Conservation (phyloP, 2,329 filamentous ascomycete genomes). For the Colletotrichum sp. region DNA sequence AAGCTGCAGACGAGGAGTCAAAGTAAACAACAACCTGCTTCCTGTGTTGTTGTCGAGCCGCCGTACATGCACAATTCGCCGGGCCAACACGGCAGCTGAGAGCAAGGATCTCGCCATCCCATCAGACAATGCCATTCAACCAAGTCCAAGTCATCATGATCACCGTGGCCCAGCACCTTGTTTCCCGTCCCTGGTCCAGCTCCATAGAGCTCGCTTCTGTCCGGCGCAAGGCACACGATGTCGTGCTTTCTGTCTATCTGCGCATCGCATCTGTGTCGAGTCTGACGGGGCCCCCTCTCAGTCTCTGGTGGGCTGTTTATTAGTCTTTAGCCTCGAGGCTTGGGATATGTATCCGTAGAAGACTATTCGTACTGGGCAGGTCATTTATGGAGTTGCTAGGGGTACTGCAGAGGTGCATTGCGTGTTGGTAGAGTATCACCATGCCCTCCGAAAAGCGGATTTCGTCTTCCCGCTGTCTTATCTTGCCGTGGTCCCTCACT, state of each 20-base stretch:
- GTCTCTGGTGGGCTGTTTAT: neutral
- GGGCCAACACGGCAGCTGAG: conserved; percentile 16
- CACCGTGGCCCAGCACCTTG: neutral
- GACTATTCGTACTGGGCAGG: neutral
- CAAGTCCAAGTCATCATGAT: conserved; percentile 1
- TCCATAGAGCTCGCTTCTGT: neutral
- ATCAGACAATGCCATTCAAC: neutral
- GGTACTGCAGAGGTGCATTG: neutral
- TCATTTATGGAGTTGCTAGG: neutral
- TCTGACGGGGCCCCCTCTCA: neutral
- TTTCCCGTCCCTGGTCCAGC: neutral
- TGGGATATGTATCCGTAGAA: neutral
- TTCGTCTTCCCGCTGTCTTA: neutral
- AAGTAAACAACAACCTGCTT: conserved; percentile 7
- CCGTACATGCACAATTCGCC: neutral
- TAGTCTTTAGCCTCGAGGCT: neutral
- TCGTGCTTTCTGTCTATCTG: conserved; percentile 13
- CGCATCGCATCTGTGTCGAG: neutral
- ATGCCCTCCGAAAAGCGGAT: neutral
- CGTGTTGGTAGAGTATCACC: neutral
- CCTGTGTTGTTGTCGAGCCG: conserved; percentile 3
- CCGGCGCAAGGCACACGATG: neutral
- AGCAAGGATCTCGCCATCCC: conserved; percentile 2
- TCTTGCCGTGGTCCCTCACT: neutral
- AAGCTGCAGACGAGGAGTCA: neutral